These are phyloP conservation scores for Rhodotorula graminis DNA, from an alignment of 768 basidiomycete species.

Conservation along the genomic window DNA sequence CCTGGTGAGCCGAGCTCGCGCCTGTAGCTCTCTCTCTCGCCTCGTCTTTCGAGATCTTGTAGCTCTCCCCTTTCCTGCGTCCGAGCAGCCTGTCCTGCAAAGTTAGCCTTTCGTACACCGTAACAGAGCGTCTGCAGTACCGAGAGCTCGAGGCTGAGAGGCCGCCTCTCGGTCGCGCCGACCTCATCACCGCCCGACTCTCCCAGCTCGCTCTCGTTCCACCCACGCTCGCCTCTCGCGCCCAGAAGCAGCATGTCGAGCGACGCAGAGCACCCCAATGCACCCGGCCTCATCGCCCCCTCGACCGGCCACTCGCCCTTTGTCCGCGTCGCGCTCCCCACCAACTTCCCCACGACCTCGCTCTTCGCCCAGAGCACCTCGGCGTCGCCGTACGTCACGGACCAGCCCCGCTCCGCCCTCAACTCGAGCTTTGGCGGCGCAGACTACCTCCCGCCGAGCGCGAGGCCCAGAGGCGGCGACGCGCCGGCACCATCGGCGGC, in stretches of 20 bases:
- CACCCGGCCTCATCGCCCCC: constrained; percentile 26
- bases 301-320: constrained; percentile 37
- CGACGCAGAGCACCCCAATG: constrained; percentile 3
- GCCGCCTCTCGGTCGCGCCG: no score
- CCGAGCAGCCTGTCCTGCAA: no score
- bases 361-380: not conserved
- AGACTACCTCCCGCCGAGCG: not conserved
- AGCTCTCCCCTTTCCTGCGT: no score
- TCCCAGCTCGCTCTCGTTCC: not conserved
- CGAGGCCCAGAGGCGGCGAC: not conserved
- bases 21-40: no score
- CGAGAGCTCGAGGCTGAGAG: no score
- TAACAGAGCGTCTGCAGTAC: no score
- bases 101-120: no score
- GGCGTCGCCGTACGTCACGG: constrained; percentile 34
- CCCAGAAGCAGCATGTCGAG: not conserved
- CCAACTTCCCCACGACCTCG: constrained; percentile 25
- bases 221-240: no score
- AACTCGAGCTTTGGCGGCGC: constrained; percentile 19
- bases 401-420: constrained; percentile 20
- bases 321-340: constrained; percentile 21
- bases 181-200: no score
- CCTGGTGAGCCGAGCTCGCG: no score
- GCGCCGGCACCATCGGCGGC: not conserved
- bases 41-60: no score